Conservation (phyloP, 1,284 basidiomycete genomes). For the Bondarzewia mesenterica region DNA sequence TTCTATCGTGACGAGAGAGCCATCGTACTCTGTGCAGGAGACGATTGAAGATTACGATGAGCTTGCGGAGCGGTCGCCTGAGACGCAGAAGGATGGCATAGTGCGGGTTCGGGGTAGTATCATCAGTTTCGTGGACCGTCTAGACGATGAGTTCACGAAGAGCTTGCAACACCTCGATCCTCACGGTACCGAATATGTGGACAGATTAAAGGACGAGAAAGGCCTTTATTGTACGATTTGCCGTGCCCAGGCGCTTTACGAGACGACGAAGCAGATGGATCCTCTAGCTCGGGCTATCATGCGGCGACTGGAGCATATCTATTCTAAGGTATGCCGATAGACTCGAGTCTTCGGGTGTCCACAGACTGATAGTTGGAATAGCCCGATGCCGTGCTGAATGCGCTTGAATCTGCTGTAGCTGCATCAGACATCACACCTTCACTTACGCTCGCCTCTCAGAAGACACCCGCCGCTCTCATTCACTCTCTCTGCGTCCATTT, state of each 20-base stretch:
- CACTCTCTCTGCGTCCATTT: conserved; percentile 88
- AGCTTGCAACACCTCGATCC: conserved; percentile 98
- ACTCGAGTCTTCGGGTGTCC: conserved; percentile 4
- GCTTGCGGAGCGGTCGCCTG: conserved; percentile 76
- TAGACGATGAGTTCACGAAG: conserved; percentile 98
- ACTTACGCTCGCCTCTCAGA: conserved; percentile 46
- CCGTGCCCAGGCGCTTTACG: conserved; percentile 88
- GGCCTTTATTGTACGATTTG: conserved; percentile 91
- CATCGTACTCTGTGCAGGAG: conserved; percentile 80
- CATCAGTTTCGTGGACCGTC: conserved; percentile 90
- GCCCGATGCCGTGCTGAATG: conserved; percentile 91
- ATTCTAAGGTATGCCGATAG: conserved; percentile 76
- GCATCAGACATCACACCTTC: conserved; percentile 50
- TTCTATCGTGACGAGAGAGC: conserved; percentile 65
- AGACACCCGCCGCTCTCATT: conserved; percentile 67
- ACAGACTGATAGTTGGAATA: conserved; percentile 23
- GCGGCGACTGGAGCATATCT: conserved; percentile 95
- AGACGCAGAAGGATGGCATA: conserved; percentile 55
- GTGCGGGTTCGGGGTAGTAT: conserved; percentile 86
- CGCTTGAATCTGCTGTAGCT: conserved; percentile 70
- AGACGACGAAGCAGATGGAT: conserved; percentile 68
- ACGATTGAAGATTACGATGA: conserved; percentile 93
- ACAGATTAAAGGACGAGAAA: conserved; percentile 92
- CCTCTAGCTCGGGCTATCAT: conserved; percentile 86
- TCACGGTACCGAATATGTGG: conserved; percentile 97